These are phyloP conservation scores for Curvularia eragrostidis DNA, from an alignment of 2,329 filamentous ascomycete species.

Conservation along the genomic window DNA sequence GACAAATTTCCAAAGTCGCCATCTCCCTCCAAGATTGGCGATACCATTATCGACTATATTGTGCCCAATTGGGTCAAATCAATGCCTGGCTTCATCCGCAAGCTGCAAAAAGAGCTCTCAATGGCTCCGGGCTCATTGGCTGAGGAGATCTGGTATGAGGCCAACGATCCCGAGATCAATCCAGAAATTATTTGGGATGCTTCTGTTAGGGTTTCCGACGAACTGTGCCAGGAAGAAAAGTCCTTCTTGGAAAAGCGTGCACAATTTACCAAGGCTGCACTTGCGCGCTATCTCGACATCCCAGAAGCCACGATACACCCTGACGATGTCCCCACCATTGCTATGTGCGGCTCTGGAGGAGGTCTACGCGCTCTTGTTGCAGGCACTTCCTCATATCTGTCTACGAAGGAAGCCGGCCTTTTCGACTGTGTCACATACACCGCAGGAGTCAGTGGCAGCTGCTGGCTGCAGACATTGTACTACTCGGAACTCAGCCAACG, in stretches of 20 bases:
- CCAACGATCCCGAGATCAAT: slow-evolving; percentile 80
- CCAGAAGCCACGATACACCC: slow-evolving; percentile 83
- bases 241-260: slow-evolving; percentile 74
- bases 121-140: slow-evolving; percentile 87
- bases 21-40: slow-evolving; percentile 50
- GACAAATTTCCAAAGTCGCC: slow-evolving; percentile 39
- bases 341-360: slow-evolving; percentile 92
- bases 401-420: slow-evolving; percentile 82
- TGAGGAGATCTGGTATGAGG: slow-evolving; percentile 91
- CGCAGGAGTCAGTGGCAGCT: slow-evolving; percentile 92
- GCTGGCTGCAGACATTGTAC: slow-evolving; percentile 91
- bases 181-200: slow-evolving; percentile 88
- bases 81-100: slow-evolving; percentile 77
- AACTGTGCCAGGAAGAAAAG: slow-evolving; percentile 84
- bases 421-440: slow-evolving; percentile 96
- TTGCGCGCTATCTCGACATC: slow-evolving; percentile 83
- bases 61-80: slow-evolving; percentile 82
- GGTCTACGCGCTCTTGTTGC: slow-evolving; percentile 89
- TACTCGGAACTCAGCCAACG: slow-evolving; percentile 78
- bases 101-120: slow-evolving; percentile 86
- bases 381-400: slow-evolving; percentile 84
- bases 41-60: slow-evolving; percentile 71
- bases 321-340: slow-evolving; percentile 91
- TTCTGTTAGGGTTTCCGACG: slow-evolving; percentile 78
- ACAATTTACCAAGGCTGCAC: slow-evolving; percentile 70